These are phyloP conservation scores for Candida glaebosa DNA, from an alignment of 805 yeast genomes.

Conservation along the genomic window DNA sequence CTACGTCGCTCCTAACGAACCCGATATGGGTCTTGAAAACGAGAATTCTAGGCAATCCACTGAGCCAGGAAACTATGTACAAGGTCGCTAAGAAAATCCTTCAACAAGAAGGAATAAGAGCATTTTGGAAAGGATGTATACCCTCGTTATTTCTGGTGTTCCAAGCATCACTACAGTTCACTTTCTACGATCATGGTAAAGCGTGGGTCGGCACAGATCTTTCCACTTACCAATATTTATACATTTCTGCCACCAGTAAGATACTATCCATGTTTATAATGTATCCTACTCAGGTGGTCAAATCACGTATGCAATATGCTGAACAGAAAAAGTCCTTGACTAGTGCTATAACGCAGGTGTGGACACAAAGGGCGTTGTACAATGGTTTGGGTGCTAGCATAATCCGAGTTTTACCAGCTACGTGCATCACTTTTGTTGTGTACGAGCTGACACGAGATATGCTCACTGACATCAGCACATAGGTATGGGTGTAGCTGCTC, in stretches of 20 bases:
- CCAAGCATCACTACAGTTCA: constrained; percentile 87
- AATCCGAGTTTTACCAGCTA: constrained; percentile 84
- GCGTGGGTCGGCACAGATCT: constrained; percentile 25
- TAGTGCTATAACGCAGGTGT: constrained; percentile 43
- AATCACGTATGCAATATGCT: constrained; percentile 65
- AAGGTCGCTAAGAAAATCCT: constrained; percentile 54
- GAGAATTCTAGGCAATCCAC: constrained; percentile 64
- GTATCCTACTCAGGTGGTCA: constrained; percentile 82
- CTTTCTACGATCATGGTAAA: constrained; percentile 79
- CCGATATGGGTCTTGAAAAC: constrained; percentile 97
- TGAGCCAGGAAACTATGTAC: constrained; percentile 38
- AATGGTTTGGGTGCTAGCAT: constrained; percentile 80
- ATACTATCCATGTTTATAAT: constrained; percentile 60
- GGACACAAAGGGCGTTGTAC: constrained; percentile 58
- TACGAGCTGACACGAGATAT: constrained; percentile 58
- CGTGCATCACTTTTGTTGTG: constrained; percentile 83
- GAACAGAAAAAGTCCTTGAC: constrained; percentile 20
- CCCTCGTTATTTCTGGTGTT: constrained; percentile 80
- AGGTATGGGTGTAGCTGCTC: too few relatives aligned
- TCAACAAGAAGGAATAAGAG: constrained; percentile 52
- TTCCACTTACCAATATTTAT: constrained; percentile 55
- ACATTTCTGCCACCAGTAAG: constrained; percentile 67
- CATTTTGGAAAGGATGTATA: constrained; percentile 69
- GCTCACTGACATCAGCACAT: constrained; percentile 1
- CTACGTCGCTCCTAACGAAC: constrained; percentile 76